Percentiles rank a stretch among this genome's conserved stretches.
These are phyloP conservation scores for Tulasnella sp. DNA, from an alignment of 768 basidiomycete genomes.

Conservation along the genomic window DNA sequence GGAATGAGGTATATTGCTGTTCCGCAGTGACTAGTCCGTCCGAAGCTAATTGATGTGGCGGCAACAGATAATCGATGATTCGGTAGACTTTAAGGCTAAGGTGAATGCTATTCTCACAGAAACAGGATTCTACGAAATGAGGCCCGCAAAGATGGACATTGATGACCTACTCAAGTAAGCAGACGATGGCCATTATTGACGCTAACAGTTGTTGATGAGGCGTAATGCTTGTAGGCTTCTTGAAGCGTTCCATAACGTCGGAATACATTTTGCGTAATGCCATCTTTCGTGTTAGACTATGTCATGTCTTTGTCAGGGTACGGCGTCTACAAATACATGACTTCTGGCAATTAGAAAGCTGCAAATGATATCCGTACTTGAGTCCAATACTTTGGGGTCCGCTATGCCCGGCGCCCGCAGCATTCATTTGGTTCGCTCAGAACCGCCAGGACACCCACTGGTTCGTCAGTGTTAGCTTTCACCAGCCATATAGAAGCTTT, in stretches of 20 bases:
- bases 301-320: neutral
- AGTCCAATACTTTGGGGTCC: too few relatives aligned
- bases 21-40: neutral
- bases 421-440: too few relatives aligned
- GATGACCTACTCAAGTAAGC: constrained; percentile 85
- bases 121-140: constrained; percentile 65
- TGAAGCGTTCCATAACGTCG: constrained; percentile 36
- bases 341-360: too few relatives aligned
- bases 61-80: constrained; percentile 62
- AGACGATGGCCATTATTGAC: neutral
- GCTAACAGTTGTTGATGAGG: neutral
- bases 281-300: neutral
- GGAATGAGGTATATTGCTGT: constrained; percentile 39
- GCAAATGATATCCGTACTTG: too few relatives aligned
- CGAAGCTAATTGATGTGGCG: neutral
- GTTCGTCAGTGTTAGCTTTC: too few relatives aligned
- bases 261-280: constrained; percentile 35
- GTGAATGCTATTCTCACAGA: constrained; percentile 71
- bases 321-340: too few relatives aligned
- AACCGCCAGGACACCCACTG: too few relatives aligned
- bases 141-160: constrained; percentile 90
- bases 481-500: too few relatives aligned
- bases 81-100: constrained; percentile 60
- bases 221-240: constrained; percentile 30
- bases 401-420: too few relatives aligned